Percentiles rank a stretch among this genome's conserved stretches.
These are phyloP conservation scores for Cynanchum wilfordii DNA, from an alignment of 257 asterid genomes.

Conservation along the genomic window DNA sequence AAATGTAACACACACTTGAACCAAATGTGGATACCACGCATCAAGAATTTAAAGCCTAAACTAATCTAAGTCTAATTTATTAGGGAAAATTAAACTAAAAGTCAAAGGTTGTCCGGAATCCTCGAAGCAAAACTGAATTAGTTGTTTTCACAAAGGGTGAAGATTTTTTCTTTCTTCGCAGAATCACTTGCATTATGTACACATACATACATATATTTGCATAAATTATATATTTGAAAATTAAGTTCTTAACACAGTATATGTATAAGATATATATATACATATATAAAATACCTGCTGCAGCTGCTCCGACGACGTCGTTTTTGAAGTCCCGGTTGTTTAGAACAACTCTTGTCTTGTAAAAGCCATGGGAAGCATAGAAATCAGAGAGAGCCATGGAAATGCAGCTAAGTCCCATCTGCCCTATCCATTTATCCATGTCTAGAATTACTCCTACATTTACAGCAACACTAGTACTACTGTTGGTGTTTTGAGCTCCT, in stretches of 20 bases:
- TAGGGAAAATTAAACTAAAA: no score
- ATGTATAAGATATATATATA: no score
- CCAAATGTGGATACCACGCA: no score
- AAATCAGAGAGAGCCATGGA: conserved; percentile 46
- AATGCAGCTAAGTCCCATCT: conserved; percentile 40
- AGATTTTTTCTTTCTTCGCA: no score
- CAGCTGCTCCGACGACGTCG: conserved; percentile 44
- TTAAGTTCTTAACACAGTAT: no score
- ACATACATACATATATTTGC: no score
- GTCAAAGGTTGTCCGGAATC: not conserved
- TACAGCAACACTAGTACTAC: conserved; percentile 5
- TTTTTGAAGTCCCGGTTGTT: conserved; percentile 28
- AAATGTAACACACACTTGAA: no score
- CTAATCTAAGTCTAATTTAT: no score
- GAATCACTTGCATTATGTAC: no score
- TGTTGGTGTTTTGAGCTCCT: conserved; percentile 19
- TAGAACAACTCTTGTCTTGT: conserved; percentile 34
- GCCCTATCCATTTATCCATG: conserved; percentile 30
- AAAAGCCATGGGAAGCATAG: conserved; percentile 25
- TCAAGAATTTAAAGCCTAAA: no score
- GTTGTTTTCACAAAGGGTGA: not conserved
- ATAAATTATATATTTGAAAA: no score
- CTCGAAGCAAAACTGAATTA: no score
- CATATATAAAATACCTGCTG: conserved; percentile 33
- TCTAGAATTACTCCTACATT: conserved; percentile 48